Percentiles rank a stretch among this genome's conserved stretches.
Conservation (phyloP, 2,329 filamentous ascomycete genomes). For the Xylariales sp. region DNA sequence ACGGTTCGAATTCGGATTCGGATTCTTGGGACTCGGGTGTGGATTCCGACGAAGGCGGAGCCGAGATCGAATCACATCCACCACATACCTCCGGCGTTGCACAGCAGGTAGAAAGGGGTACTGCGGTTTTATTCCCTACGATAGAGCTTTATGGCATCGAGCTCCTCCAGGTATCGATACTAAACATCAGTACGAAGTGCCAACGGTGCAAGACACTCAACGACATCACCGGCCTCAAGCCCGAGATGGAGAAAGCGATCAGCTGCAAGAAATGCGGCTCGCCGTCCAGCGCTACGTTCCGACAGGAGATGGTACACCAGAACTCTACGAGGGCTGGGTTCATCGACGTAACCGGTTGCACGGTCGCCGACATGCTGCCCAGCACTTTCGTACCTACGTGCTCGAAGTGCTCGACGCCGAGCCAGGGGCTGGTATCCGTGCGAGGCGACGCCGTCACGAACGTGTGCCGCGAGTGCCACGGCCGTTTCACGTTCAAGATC, state of each 20-base stretch:
- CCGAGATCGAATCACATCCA: conserved; percentile 46
- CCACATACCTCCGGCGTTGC: conserved; percentile 48
- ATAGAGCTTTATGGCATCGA: conserved; percentile 83
- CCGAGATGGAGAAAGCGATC: conserved; percentile 61
- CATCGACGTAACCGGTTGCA: conserved; percentile 79
- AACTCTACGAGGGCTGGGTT: conserved; percentile 82
- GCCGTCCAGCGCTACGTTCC: conserved; percentile 65
- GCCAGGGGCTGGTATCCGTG: conserved; percentile 76
- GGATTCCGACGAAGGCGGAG: conserved; percentile 61
- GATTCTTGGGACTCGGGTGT: conserved; percentile 62
- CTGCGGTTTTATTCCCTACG: conserved; percentile 82
- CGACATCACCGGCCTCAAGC: conserved; percentile 75
- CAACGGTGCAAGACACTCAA: conserved; percentile 79
- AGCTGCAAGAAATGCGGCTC: conserved; percentile 71
- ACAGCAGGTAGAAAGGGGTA: conserved; percentile 70
- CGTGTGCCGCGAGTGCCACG: conserved; percentile 82
- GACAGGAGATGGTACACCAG: conserved; percentile 77
- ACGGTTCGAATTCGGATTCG: conserved; percentile 49
- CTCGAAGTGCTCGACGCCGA: conserved; percentile 76
- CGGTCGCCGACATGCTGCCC: conserved; percentile 79
- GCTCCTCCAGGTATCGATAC: conserved; percentile 73
- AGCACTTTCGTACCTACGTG: conserved; percentile 85
- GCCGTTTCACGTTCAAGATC: conserved; percentile 82
- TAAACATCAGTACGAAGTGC: conserved; percentile 81
- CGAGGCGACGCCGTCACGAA: conserved; percentile 79